A percentile compares a stretch with the other conserved stretches of the same genome.
Conservation (phyloP, 202 grass and related monocot species). For the Eragrostis tef region DNA sequence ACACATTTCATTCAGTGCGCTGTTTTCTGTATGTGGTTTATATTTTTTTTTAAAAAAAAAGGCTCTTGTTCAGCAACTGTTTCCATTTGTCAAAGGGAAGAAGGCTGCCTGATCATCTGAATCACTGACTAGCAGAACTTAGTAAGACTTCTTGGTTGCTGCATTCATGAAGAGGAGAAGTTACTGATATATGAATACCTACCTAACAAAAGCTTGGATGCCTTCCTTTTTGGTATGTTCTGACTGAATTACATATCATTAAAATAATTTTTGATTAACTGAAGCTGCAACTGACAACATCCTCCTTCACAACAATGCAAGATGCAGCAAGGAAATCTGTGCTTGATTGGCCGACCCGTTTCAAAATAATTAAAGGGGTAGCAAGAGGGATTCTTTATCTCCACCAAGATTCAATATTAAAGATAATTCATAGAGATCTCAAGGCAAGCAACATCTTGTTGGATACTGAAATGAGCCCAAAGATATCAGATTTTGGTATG, state of each 20-base stretch:
- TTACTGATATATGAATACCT: slow-evolving; percentile 52
- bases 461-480: slow-evolving; percentile 63
- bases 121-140: too few species aligned
- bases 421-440: neutral
- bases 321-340: slow-evolving; percentile 25
- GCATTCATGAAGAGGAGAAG: slow-evolving; percentile 50
- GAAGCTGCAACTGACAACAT: slow-evolving; percentile 7
- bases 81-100: too few species aligned
- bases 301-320: neutral
- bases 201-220: slow-evolving; percentile 58
- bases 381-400: slow-evolving; percentile 56
- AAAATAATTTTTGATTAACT: neutral
- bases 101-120: too few species aligned
- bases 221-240: slow-evolving; percentile 46
- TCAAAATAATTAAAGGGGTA: slow-evolving; percentile 50
- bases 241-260: neutral
- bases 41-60: too few species aligned
- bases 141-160: slow-evolving; percentile 45
- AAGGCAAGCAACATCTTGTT: slow-evolving; percentile 60
- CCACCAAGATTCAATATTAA: slow-evolving; percentile 61
- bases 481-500: slow-evolving; percentile 80
- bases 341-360: slow-evolving; percentile 29
- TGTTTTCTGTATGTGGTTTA: too few species aligned
- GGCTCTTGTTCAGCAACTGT: too few species aligned
- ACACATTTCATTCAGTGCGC: too few species aligned